Evolutionary conservation across 2,329 filamentous ascomycete species (phyloP), one percentile per base, ranked within the genome.

Genomic region (Bipolaris bicolor): DNA sequence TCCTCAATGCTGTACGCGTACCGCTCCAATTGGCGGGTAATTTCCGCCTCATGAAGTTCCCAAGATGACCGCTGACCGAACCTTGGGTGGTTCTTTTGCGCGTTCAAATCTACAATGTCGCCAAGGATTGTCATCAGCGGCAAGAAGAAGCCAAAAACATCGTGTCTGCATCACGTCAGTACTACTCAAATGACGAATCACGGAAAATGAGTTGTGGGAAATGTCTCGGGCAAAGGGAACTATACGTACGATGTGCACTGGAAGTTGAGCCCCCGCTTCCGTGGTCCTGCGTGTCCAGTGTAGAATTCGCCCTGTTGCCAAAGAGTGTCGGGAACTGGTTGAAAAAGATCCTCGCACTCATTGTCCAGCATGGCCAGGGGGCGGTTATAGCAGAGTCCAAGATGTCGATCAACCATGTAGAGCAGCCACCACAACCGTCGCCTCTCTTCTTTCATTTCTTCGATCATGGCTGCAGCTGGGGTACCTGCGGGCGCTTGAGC

Each of bases 71-170:
- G 83, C 40, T 90, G 80, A 1, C 92, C 92, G 70, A 96, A 96
- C 24, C 91, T 85, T 1, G 93, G 92, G 69, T 96, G 92, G 66
- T 96, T 96, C 52, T 90, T 88, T 9, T 91, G 90, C 73, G 96
- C 92, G 64, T 96, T 91, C 46, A 97, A 81, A 74, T 97, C 92
- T 49, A 97, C 91, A 49, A 97, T 93, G 73, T 95, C 92, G 52
- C 93, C 93, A 20, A 97, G 83, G 52, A 97, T 96, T 1, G 92
- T 91, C 93, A 97, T 97, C 48, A 97, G 79, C 1, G 93, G 93
- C 29, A 96, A 78, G 78, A 97, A 97, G 75, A 92, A 96, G 47
- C 92, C 92, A 72, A 94, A 97, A 69, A 97, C 91, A 76, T 91
- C 90, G 76, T 95, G 91, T 22, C 61, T 63, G 22, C 24, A 40